Base-by-base conservation (phyloP, 2,329 filamentous ascomycete genomes). In the Nemania serpens region DNA sequence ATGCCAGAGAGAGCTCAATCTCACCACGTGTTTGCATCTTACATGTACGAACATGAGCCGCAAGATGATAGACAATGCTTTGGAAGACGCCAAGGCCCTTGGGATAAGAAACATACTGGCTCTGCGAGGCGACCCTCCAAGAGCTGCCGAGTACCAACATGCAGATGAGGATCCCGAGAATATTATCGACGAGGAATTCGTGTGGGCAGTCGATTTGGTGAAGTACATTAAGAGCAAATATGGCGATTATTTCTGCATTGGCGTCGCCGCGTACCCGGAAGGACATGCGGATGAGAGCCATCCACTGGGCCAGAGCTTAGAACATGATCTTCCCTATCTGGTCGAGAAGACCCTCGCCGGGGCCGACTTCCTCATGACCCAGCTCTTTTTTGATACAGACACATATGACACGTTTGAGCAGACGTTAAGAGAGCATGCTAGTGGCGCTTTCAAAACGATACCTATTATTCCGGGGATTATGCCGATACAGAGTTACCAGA, bases 41-140 rank as follows among this genome's bases (percentile, higher is more conserved):
- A 99, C 95, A 2, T 99, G 95, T 77, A 99, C 95, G 57, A 98
- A 99, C 76, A 98, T 98, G 94, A 95, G 90, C 74, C 86, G 89
- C 67, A 84, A 84, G 52, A 79, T 96, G 69, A 88, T 99, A 61
- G 95, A 99, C 71, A 88, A 93, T 74, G 91, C 94, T 0, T 79
- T 99, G 66, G 91, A 96, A 70, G 91, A 96, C 72, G 94, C 94
- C 49, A 97, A 96, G 77, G 90, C 85, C 10, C 78, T 98, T 49
- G 95, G 95, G 0, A 92, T 99, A 67, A 85, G 93, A 67, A 99
- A 99, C 72, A 97, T 99, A 56, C 81, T 99, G 47, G 95, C 95
- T 3, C 79, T 99, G 65, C 84, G 95, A 70, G 95, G 95, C 13
- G 95, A 99, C 73, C 93, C 94, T 42, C 95, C 95, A 0, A 82